Base-by-base conservation (phyloP, 140 eudicot genomes). In the Stevia rebaudiana region DNA sequence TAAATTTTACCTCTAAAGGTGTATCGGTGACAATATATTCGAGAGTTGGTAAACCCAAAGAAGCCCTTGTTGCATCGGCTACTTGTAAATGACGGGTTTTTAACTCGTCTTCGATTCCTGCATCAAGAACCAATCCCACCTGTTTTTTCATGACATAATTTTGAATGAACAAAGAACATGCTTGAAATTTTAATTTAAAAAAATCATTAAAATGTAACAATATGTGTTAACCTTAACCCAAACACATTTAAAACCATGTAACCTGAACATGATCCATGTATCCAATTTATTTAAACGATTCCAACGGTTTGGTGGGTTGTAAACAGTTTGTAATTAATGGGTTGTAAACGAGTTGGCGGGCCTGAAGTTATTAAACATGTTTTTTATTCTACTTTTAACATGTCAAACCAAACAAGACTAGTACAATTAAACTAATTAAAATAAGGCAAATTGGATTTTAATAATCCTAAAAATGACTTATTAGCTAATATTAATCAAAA, bases 81-180 rank as follows among this genome's bases (percentile, higher is more conserved):
- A 92, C 97, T 74, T 88, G 98, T 56, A 88, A 75, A 71, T 92
- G 98, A 57, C 95, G 88, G 30, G 83, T 18, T 13, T 82, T 81
- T 60, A 92, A 86, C 42, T 88, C 86, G 64, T 86, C 79, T 72
- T 88, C 98, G 25, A 92, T 92, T 65, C 92, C 98, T 70, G 90
- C 87, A 83, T 92, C 98, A 75, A 92, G 83, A 86, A 92, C 96
- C 75, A 92, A 76, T 71, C 96, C 98, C 70, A 92, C 95, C 95
- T 92, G 79, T 6, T 77, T 6, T 77, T 77, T 50, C 79, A 75
- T 61, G 52, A 53, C 77, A 63, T 39, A 31, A 62, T 62, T 49
- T 13, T 11, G 40, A 15, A 47, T 60, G 42, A 70, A 59, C 61
- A 49, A 37, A 71, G 60, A 11, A 47, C 53, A 15, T 19, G 50